Conservation (phyloP, 306 rosid genomes). For the Quercus dentata region DNA sequence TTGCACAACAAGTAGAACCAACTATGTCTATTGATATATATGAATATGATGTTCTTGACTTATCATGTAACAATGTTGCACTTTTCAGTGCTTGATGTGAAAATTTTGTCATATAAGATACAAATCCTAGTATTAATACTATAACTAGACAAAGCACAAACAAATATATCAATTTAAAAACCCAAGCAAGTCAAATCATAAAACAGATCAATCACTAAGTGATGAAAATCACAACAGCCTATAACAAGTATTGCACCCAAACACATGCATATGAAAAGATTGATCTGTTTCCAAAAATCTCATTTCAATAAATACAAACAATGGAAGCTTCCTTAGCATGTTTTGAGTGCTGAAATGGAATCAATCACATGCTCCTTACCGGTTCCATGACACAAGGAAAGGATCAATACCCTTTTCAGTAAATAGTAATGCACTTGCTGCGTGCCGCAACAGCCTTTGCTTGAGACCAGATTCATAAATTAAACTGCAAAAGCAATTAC, state of each 20-base stretch:
- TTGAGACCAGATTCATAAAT: conserved; percentile 94
- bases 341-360: background rate
- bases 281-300: background rate
- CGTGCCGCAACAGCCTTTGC: conserved; percentile 75
- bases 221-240: background rate
- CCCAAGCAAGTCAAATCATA: background rate
- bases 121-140: background rate
- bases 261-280: background rate
- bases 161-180: background rate
- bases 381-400: conserved; percentile 95
- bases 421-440: conserved; percentile 91
- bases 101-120: background rate
- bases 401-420: conserved; percentile 93
- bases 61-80: background rate
- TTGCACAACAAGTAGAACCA: background rate
- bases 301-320: background rate
- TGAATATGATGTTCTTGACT: background rate
- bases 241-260: background rate
- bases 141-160: background rate
- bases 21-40: background rate
- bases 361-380: conserved; percentile 44
- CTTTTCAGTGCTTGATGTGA: background rate
- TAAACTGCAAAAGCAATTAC: conserved; percentile 53
- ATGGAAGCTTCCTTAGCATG: background rate
- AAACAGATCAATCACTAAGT: background rate